phyloP scores from a whole-genome alignment of 2,329 filamentous ascomycete genomes.

The Sporothrix pseudoabietina region DNA sequence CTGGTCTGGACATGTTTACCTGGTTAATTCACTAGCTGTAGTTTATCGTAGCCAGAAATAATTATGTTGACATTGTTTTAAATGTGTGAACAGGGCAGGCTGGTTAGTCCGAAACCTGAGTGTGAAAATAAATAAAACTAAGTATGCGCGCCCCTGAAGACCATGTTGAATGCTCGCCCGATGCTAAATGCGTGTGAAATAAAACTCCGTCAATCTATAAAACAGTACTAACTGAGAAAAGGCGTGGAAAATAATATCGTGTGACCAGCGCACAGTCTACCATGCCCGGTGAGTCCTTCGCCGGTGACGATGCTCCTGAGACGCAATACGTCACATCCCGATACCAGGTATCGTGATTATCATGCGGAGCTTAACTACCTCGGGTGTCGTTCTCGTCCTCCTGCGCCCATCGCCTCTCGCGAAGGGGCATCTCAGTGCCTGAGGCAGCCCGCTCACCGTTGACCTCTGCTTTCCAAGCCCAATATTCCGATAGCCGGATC shows the following conservation, averaged over 20 bases:
- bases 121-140: background rate
- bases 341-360: background rate
- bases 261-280: background rate
- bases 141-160: conserved; percentile 18
- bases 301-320: background rate
- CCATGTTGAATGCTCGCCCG: conserved; percentile 37
- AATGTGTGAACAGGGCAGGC: background rate
- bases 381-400: conserved; percentile 37
- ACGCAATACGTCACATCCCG: background rate
- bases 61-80: background rate
- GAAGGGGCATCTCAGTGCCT: conserved; percentile 66
- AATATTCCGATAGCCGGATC: conserved; percentile 83
- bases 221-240: background rate
- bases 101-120: background rate
- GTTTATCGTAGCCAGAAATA: background rate
- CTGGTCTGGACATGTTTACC: background rate
- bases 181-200: conserved; percentile 22
- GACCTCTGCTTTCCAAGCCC: conserved; percentile 79
- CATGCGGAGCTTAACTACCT: background rate
- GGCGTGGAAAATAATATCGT: background rate
- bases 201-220: background rate
- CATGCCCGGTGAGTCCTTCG: background rate
- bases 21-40: background rate
- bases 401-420: conserved; percentile 80
- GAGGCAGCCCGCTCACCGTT: conserved; percentile 60